phyloP scores from a whole-genome alignment of 306 rosid species.

The Oemleria cerasiformis region DNA sequence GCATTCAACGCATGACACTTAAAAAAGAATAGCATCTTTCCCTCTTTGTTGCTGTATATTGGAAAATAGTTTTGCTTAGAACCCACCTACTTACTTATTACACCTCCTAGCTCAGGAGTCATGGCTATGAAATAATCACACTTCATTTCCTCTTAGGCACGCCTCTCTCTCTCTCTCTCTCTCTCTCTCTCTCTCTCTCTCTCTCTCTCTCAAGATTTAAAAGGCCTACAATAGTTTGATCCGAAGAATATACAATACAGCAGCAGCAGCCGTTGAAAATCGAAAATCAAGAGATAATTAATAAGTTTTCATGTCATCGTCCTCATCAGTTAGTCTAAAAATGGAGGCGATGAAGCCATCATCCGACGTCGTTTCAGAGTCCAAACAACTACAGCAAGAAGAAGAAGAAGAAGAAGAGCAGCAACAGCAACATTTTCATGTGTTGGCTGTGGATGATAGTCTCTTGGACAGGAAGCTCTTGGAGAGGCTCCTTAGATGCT shows the following conservation, averaged over 20 bases:
- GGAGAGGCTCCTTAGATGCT: slow-evolving; percentile 74
- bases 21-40: neutral
- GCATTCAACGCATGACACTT: no score
- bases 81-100: slow-evolving; percentile 33
- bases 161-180: slow-evolving; percentile 23
- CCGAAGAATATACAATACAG: neutral
- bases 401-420: slow-evolving; percentile 19
- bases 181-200: slow-evolving; percentile 12
- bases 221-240: neutral
- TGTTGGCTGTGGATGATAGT: slow-evolving; percentile 89
- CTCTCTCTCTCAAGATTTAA: slow-evolving; percentile 2
- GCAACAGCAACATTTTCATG: slow-evolving; percentile 72
- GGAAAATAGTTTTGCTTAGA: neutral
- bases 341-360: slow-evolving; percentile 43
- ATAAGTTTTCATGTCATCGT: neutral
- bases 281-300: no score
- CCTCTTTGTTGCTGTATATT: neutral
- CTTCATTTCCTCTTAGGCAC: slow-evolving; percentile 28
- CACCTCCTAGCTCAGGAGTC: neutral
- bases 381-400: slow-evolving; percentile 17
- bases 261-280: neutral
- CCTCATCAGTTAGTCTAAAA: neutral
- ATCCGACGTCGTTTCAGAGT: slow-evolving; percentile 22
- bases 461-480: slow-evolving; percentile 70
- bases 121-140: slow-evolving; percentile 28